Percentiles rank a stretch among this genome's conserved stretches.
phyloP scores from a whole-genome alignment of 176 grass and related monocot species.

The Poa annua region DNA sequence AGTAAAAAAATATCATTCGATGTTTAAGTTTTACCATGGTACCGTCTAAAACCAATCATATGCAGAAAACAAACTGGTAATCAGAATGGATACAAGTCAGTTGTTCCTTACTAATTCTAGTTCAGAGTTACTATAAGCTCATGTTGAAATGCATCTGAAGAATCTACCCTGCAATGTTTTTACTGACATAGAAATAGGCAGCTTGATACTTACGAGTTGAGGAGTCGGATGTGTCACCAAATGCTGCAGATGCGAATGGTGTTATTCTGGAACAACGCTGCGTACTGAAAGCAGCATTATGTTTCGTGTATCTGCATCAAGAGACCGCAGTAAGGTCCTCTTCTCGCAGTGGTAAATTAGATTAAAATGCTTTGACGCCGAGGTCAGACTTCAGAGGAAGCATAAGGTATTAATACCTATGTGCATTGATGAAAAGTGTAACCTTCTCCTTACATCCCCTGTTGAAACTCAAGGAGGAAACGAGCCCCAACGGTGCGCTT shows the following conservation, averaged over 20 bases:
- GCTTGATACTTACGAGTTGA: conserved; percentile 58
- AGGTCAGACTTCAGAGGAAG: conserved; percentile 15
- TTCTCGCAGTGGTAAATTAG: conserved; percentile 1
- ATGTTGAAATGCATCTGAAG: conserved; percentile 16
- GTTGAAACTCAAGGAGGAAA: conserved; percentile 53
- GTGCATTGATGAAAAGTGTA: conserved; percentile 41
- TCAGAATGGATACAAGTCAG: not conserved
- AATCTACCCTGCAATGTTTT: not conserved
- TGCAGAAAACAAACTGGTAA: conserved; percentile 20
- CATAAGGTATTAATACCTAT: conserved; percentile 47
- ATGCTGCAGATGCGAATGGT: conserved; percentile 53
- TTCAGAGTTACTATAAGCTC: conserved; percentile 21
- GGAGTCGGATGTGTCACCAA: conserved; percentile 56
- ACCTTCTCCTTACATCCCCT: conserved; percentile 41
- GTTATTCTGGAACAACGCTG: conserved; percentile 44
- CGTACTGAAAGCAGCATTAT: conserved; percentile 15
- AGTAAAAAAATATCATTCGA: not conserved
- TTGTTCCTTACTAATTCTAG: not conserved
- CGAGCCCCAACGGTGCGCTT: conserved; percentile 38
- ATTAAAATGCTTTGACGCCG: not conserved
- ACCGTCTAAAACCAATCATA: conserved; percentile 20
- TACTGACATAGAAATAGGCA: not conserved
- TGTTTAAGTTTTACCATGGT: conserved; percentile 23
- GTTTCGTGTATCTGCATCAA: conserved; percentile 46
- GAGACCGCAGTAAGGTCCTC: conserved; percentile 21